phyloP scores from a whole-genome alignment of 306 rosid genomes.

The Amphicarpaea edgeworthii region DNA sequence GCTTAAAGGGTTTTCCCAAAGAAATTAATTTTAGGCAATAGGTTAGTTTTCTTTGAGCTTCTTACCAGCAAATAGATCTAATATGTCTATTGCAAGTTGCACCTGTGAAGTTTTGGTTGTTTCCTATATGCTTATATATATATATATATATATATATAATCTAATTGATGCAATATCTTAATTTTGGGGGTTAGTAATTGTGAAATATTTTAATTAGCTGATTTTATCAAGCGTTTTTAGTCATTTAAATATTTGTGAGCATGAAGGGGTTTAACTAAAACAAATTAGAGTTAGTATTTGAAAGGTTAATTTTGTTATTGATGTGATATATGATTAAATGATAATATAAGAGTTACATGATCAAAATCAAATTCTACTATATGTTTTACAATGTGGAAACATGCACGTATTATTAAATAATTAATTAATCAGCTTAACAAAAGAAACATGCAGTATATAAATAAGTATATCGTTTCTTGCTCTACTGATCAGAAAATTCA shows the following conservation, averaged over 20 bases:
- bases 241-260: not conserved
- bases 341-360: not conserved
- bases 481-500: not conserved
- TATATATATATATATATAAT: no score
- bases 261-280: conserved; percentile 1
- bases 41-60: not conserved
- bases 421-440: not conserved
- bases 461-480: not conserved
- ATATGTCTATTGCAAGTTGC: conserved; percentile 15
- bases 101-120: not conserved
- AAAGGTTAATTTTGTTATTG: not conserved
- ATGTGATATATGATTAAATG: not conserved
- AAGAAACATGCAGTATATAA: not conserved
- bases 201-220: not conserved
- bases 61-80: not conserved
- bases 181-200: no score
- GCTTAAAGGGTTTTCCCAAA: not conserved
- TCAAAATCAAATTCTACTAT: not conserved
- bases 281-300: not conserved
- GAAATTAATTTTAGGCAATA: no score
- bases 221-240: not conserved
- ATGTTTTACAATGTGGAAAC: not conserved
- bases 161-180: no score
- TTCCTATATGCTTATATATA: no score
- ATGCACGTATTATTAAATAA: not conserved